These are phyloP conservation scores for Helicostylum pulchrum DNA, from an alignment of 192 early-diverging fungal species.

Conservation along the genomic window DNA sequence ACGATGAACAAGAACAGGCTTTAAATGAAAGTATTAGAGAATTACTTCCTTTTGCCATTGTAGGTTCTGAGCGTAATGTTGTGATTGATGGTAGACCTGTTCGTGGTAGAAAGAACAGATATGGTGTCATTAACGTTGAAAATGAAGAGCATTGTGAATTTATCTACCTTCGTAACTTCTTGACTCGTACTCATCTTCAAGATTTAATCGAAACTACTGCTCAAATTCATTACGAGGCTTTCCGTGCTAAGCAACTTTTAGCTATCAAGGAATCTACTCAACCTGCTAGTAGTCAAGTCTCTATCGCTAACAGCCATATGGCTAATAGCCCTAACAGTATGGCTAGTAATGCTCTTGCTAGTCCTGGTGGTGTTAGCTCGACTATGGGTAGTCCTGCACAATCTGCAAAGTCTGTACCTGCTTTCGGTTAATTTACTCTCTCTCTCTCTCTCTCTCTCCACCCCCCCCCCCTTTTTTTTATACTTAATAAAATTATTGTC, in stretches of 20 bases:
- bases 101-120: conserved; percentile 85
- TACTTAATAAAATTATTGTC: not conserved
- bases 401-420: conserved; percentile 21
- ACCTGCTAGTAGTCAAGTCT: conserved; percentile 21
- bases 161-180: conserved; percentile 89
- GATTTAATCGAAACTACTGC: conserved; percentile 96
- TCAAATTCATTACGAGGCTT: conserved; percentile 93
- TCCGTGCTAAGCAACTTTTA: conserved; percentile 74
- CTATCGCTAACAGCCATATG: conserved; percentile 14
- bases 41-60: conserved; percentile 92
- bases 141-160: conserved; percentile 97
- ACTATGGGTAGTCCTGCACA: conserved; percentile 20
- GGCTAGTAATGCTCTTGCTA: not conserved
- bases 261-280: conserved; percentile 56
- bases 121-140: conserved; percentile 94
- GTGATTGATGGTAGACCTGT: conserved; percentile 84
- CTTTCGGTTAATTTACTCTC: conserved; percentile 2
- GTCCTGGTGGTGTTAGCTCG: not conserved
- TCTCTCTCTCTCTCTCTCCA: no score
- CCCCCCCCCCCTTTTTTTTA: not conserved
- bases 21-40: conserved; percentile 65
- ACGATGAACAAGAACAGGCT: conserved; percentile 73
- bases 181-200: conserved; percentile 88
- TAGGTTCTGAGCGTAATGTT: conserved; percentile 90
- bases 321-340: conserved; percentile 11